These are phyloP conservation scores for Golubevia pallescens DNA, from an alignment of 1,284 basidiomycete species.

Conservation along the genomic window DNA sequence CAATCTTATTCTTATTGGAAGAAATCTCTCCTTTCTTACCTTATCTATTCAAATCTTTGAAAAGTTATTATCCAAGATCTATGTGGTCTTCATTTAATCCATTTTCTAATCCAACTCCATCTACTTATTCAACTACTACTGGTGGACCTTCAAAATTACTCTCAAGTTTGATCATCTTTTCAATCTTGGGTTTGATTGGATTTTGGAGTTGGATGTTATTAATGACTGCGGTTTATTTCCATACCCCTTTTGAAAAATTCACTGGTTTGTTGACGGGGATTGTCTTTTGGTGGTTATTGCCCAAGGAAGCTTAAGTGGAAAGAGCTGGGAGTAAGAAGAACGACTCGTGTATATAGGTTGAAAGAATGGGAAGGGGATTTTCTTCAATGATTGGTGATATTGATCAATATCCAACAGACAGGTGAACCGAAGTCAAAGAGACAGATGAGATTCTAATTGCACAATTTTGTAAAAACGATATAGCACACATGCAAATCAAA, in stretches of 20 bases:
- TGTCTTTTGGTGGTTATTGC: constrained; percentile 37
- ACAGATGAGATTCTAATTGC: constrained; percentile 5
- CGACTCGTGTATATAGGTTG: not conserved
- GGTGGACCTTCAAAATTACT: too few species aligned
- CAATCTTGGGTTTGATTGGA: constrained; percentile 67
- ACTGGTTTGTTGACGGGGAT: constrained; percentile 71
- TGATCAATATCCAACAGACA: constrained; percentile 9
- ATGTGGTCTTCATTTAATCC: not conserved
- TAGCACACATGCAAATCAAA: constrained; percentile 42
- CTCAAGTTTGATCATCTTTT: not conserved
- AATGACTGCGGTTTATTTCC: constrained; percentile 88
- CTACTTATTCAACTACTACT: not conserved
- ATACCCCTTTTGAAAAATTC: constrained; percentile 83
- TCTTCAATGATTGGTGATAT: constrained; percentile 8
- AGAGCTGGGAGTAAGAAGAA: not conserved
- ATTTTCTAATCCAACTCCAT: not conserved
- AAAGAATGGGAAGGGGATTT: not conserved
- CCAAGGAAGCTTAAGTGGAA: constrained; percentile 23
- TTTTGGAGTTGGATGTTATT: constrained; percentile 78
- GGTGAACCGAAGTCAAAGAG: constrained; percentile 8
- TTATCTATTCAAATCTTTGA: constrained; percentile 24
- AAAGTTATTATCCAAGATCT: not conserved
- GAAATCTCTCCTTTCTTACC: constrained; percentile 70
- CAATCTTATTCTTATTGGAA: constrained; percentile 79
- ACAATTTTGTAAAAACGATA: constrained; percentile 18